Conservation (phyloP, 2,329 filamentous ascomycete species). For the Curvularia sp. region DNA sequence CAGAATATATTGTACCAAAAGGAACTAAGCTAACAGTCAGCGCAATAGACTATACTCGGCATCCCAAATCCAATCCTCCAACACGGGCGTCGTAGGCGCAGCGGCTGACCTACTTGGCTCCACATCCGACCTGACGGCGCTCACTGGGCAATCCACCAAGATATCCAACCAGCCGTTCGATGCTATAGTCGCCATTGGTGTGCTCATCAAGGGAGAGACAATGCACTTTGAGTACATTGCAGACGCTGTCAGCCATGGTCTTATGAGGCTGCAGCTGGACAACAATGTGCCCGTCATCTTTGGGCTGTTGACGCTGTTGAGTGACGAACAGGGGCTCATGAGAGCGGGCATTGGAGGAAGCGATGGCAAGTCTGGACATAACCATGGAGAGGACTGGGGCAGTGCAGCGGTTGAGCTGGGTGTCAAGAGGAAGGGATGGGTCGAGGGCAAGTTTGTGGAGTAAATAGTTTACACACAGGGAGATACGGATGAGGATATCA, state of each 20-base stretch:
- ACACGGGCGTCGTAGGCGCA: constrained; percentile 63
- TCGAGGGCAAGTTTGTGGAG: constrained; percentile 67
- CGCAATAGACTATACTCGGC: constrained; percentile 70
- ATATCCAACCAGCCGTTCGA: constrained; percentile 70
- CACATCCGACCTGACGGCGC: constrained; percentile 64
- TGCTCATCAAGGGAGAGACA: constrained; percentile 97
- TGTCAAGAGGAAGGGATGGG: constrained; percentile 84
- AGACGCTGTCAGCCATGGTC: constrained; percentile 84
- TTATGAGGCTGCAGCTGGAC: constrained; percentile 95
- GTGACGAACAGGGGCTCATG: constrained; percentile 83
- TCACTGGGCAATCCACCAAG: constrained; percentile 38
- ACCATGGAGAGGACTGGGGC: constrained; percentile 98
- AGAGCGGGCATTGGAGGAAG: constrained; percentile 73
- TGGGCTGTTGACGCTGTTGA: constrained; percentile 87
- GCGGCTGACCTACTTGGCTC: constrained; percentile 79
- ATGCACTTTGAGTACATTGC: constrained; percentile 99
- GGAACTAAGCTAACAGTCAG: neutral
- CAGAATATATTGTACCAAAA: constrained; percentile 1
- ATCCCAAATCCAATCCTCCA: constrained; percentile 78
- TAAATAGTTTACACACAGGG: constrained; percentile 23
- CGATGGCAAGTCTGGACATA: constrained; percentile 67
- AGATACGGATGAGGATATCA: neutral
- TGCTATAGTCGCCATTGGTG: constrained; percentile 92
- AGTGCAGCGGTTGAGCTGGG: constrained; percentile 92
- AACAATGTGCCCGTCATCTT: constrained; percentile 89